Conservation (phyloP, 2,329 filamentous ascomycete genomes). For the Nemania sp. region DNA sequence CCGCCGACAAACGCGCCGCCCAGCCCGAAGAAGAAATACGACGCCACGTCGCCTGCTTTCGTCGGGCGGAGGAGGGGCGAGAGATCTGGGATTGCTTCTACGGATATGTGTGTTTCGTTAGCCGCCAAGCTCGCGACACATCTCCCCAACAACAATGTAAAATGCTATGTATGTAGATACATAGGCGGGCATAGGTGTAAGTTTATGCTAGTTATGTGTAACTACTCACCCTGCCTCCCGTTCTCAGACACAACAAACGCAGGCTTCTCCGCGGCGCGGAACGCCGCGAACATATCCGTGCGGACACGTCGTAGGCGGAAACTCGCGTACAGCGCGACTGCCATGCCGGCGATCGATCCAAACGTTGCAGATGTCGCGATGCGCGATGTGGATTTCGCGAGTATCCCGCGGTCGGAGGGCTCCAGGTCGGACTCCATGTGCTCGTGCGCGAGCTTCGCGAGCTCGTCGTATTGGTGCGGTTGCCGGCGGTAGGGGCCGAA, state of each 20-base stretch:
- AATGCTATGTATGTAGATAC: too few relatives aligned
- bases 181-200: too few relatives aligned
- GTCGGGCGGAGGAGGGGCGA: conserved; percentile 60
- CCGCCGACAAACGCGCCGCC: conserved; percentile 67
- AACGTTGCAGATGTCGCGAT: conserved; percentile 58
- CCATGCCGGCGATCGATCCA: conserved; percentile 63
- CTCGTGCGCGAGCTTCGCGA: conserved; percentile 57
- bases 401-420: conserved; percentile 60
- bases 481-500: conserved; percentile 43
- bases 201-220: too few relatives aligned
- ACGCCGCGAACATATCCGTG: conserved; percentile 61
- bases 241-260: conserved; percentile 63
- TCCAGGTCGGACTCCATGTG: conserved; percentile 58
- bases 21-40: conserved; percentile 64
- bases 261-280: conserved; percentile 64
- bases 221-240: conserved; percentile 55
- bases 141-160: too few relatives aligned
- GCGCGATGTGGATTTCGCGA: conserved; percentile 58
- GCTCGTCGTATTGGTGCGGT: conserved; percentile 48
- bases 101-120: background rate
- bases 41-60: conserved; percentile 60
- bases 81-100: conserved; percentile 65
- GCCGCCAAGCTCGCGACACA: background rate
- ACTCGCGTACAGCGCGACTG: conserved; percentile 60
- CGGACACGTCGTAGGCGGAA: conserved; percentile 59